phyloP scores from a whole-genome alignment of 2,329 filamentous ascomycete species.

The Juglanconis oblonga region DNA sequence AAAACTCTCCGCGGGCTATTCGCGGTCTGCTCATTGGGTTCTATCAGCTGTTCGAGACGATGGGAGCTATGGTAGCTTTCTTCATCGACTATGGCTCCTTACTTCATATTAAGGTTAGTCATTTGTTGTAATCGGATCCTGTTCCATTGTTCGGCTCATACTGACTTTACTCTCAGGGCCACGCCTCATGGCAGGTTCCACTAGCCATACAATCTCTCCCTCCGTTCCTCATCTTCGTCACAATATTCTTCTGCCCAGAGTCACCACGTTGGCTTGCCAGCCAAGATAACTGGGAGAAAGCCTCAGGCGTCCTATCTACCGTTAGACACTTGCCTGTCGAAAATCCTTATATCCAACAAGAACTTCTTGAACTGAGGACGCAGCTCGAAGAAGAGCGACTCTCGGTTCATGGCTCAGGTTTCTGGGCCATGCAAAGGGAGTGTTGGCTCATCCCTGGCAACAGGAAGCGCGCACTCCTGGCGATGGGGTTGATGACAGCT shows the following conservation, averaged over 20 bases:
- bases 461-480: constrained; percentile 26
- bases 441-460: constrained; percentile 39
- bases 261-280: constrained; percentile 63
- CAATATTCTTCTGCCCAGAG: constrained; percentile 58
- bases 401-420: constrained; percentile 21
- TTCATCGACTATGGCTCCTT: constrained; percentile 51
- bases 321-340: constrained; percentile 33
- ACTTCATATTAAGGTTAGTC: constrained; percentile 31
- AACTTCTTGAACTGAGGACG: constrained; percentile 29
- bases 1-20: constrained; percentile 42
- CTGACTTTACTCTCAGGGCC: constrained; percentile 2
- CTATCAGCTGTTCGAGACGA: constrained; percentile 46
- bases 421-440: constrained; percentile 25
- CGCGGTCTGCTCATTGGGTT: constrained; percentile 41
- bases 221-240: constrained; percentile 48
- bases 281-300: constrained; percentile 61
- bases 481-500: constrained; percentile 60
- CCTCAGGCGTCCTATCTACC: constrained; percentile 26
- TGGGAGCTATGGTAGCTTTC: constrained; percentile 40
- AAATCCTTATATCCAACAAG: constrained; percentile 35
- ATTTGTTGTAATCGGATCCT: no score
- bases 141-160: neutral
- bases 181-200: constrained; percentile 37
- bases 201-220: constrained; percentile 61
- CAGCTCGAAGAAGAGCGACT: constrained; percentile 29